Evolutionary conservation across 2,329 filamentous ascomycete species (phyloP), one percentile per base, ranked within the genome.

Genomic region (Nemania sp.): DNA sequence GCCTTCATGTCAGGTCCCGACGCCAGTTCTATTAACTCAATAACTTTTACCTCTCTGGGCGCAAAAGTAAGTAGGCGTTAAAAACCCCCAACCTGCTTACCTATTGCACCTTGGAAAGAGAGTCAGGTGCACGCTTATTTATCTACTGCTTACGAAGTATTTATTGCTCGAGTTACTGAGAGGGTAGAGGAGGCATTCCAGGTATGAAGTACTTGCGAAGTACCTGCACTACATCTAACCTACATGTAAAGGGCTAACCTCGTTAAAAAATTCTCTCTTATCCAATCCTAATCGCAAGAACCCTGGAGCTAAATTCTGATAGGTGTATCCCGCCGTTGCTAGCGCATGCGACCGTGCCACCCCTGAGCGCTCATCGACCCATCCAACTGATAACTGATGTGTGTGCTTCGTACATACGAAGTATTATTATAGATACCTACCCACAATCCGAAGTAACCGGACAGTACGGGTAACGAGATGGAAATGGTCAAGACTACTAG

Each of bases 331-430:
- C 34, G 49, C 35, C 40, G 21, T 47, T 60, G 7, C 46, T 59
- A 60, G 52, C 15, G 42, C 15, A 17, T 51, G 34, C 32, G 39
- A 45, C 57, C 57, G 54, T 63, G 54, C 58, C 60, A 63, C 46
- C 57, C 57, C 25, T 60, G 60, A 53, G 11, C 12, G 17, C 5
- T 20, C 47, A 56, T 32, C 48, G 15, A 60, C 47, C 60, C 20
- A 56, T 25, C 40, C 34, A 55, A 40, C 42, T 17, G 43, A 29
- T 56, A 56, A n/a, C 4, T 17, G 17, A n/a, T n/a, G 9, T 17
- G 17, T 20, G 18, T 17, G 13, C 15, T 17, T 15, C 15, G 40
- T 17, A 20, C 25, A n/a, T n/a, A n/a, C n/a, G n/a, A n/a, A n/a
- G 25, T 29, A 29, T 29, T 29, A 29, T 29, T 29, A 29, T 29